Base-by-base conservation (phyloP, 352 stramenopile genomes). In the Phytophthora kernoviae region DNA sequence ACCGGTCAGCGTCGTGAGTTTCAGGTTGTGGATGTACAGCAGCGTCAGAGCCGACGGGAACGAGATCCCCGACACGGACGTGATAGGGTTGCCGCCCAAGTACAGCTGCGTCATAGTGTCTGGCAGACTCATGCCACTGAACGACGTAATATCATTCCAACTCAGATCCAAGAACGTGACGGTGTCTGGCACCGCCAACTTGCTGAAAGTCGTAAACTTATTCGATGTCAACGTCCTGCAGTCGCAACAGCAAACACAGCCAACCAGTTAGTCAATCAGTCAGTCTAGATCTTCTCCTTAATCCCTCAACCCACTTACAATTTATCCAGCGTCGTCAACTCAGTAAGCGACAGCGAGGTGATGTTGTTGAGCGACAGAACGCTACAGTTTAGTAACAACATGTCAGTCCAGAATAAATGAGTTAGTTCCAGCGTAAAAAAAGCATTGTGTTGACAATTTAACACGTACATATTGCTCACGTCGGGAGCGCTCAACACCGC, bases 11-110 rank as follows among this genome's bases (percentile, higher is more conserved):
- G 74, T 74, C 17, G 60, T 39, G 21, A 92, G 56, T 33, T 70
- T 40, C 30, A 90, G 59, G 59, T 92, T 77, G 71, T 91, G 81
- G 15, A 87, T 73, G 59, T 90, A 93, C 17, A 93, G 72, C 24
- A 87, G 59, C 46, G 74, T 84, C 18, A 90, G 68, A 5, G 65
- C 62, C 43, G 72, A 75, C 27, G 73, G 67, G 34, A 87, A 87
- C 9, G 69, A 60, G 10, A 80, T 52, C 14, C 57, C 70, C 5
- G 60, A 43, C n/a, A 93, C 68, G n/a, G 79, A 87, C 55, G 61
- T 73, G 65, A 93, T 82, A 17, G 64, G 65, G 54, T 93, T 93
- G 15, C 83, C 83, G 26, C 83, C 83, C 0, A 91, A 43, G 42
- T 74, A 91, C 10, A 93, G 49, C 30, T 90, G 60, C 32, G 58